Percentiles rank a stretch among this genome's conserved stretches.
These are phyloP conservation scores for Capsicum chinense DNA, from an alignment of 257 asterid genomes.

Conservation along the genomic window DNA sequence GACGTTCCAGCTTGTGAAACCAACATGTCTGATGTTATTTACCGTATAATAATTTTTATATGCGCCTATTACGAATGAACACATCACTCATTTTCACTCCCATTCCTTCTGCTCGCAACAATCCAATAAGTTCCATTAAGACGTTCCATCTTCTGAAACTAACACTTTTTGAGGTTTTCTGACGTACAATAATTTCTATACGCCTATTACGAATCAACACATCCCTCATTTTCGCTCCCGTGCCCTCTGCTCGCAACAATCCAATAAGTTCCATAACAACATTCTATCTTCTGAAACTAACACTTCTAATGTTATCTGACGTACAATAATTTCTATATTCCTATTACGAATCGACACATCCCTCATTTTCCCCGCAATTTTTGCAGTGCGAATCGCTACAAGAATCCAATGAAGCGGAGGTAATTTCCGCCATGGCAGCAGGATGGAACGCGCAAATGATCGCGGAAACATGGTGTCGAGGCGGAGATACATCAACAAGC, in stretches of 20 bases:
- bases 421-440: constrained; percentile 29
- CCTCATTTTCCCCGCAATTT: background rate
- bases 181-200: no score
- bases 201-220: no score
- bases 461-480: background rate
- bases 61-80: no score
- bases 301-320: background rate
- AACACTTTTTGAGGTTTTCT: no score
- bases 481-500: constrained; percentile 6
- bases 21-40: no score
- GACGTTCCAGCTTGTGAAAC: no score
- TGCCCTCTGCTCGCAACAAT: background rate
- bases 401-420: background rate
- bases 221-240: no score
- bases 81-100: no score
- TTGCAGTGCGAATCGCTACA: background rate
- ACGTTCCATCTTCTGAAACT: no score
- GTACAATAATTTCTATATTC: background rate
- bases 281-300: background rate
- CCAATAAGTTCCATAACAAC: background rate
- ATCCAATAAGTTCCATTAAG: no score
- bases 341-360: background rate
- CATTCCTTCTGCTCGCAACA: no score
- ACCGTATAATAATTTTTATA: no score
- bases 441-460: constrained; percentile 26